phyloP scores from a whole-genome alignment of 2,329 filamentous ascomycete species.

The Clarireedia monteithiana region DNA sequence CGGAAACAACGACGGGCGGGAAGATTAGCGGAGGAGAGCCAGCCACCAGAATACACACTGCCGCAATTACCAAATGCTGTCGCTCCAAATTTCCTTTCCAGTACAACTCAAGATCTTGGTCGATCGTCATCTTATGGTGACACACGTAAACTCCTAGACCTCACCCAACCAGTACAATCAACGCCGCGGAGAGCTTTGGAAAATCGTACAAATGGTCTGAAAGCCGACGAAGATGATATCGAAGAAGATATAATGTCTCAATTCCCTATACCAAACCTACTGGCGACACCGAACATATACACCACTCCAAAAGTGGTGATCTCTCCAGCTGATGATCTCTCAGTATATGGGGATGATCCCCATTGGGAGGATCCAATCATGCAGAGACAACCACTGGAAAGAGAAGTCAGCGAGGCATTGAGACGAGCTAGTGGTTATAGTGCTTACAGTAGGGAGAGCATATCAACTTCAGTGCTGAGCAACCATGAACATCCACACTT shows the following conservation, averaged over 20 bases:
- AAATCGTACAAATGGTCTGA: not conserved
- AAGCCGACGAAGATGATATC: not conserved
- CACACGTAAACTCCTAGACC: slow-evolving; percentile 16
- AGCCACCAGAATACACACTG: slow-evolving; percentile 11
- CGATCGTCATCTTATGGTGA: slow-evolving; percentile 17
- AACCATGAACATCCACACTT: slow-evolving; percentile 6
- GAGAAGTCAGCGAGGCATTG: slow-evolving; percentile 26
- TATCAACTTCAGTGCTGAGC: slow-evolving; percentile 14
- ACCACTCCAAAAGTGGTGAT: slow-evolving; percentile 11
- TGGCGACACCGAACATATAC: slow-evolving; percentile 1
- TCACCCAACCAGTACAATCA: slow-evolving; percentile 8
- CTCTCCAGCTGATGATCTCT: slow-evolving; percentile 10
- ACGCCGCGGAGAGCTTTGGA: not conserved
- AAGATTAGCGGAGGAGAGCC: slow-evolving; percentile 5
- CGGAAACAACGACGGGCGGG: slow-evolving; percentile 8
- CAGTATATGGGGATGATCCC: slow-evolving; percentile 6
- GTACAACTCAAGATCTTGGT: slow-evolving; percentile 8
- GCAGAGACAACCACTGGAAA: slow-evolving; percentile 18
- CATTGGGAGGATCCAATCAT: slow-evolving; percentile 1
- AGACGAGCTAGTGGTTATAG: slow-evolving; percentile 23
- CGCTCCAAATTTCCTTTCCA: not conserved
- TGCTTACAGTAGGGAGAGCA: slow-evolving; percentile 20
- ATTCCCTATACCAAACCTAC: slow-evolving; percentile 6
- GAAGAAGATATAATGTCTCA: slow-evolving; percentile 3
- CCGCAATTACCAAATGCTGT: slow-evolving; percentile 7